Percentiles rank a stretch among this genome's conserved stretches.
Evolutionary conservation across 2,329 filamentous ascomycete species (phyloP).

Genomic region (Cladophialophora yegresii): DNA sequence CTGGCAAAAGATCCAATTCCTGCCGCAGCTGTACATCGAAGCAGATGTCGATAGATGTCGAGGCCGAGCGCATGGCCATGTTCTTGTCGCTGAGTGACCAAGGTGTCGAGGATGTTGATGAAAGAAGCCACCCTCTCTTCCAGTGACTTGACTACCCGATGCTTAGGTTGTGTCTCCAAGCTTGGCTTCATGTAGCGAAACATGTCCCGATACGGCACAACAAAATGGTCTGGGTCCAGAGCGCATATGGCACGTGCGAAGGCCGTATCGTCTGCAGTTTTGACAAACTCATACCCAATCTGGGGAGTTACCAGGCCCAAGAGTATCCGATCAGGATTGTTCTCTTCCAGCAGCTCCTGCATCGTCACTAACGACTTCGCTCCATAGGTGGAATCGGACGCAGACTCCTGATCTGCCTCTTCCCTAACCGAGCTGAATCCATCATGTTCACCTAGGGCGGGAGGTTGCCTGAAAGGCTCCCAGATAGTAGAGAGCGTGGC

Average conservation of each 20-base stretch:
- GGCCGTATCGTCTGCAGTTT: conserved; percentile 26
- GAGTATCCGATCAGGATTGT: conserved; percentile 47
- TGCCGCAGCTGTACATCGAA: conserved; percentile 55
- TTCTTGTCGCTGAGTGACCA: conserved; percentile 45
- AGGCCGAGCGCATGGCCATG: conserved; percentile 46
- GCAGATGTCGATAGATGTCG: conserved; percentile 55
- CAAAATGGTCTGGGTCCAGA: conserved; percentile 60
- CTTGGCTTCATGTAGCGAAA: conserved; percentile 54
- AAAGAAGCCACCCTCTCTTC: conserved; percentile 47
- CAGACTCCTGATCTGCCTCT: not conserved
- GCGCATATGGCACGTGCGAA: conserved; percentile 54
- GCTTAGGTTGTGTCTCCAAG: conserved; percentile 38
- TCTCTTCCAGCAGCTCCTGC: conserved; percentile 39
- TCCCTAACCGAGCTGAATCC: not conserved
- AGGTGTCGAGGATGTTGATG: conserved; percentile 41
- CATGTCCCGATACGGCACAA: conserved; percentile 51
- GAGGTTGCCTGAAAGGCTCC: not conserved
- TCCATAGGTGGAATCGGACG: conserved; percentile 2
- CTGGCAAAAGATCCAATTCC: conserved; percentile 50
- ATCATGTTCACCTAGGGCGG: conserved; percentile 5
- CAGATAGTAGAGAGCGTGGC: not conserved
- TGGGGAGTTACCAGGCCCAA: conserved; percentile 41
- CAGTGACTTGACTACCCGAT: conserved; percentile 47
- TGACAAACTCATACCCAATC: conserved; percentile 36
- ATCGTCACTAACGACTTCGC: conserved; percentile 18